Evolutionary conservation across 2,329 filamentous ascomycete species (phyloP), one percentile per base, ranked within the genome.

Genomic region (Neopestalotiopsis sp.): DNA sequence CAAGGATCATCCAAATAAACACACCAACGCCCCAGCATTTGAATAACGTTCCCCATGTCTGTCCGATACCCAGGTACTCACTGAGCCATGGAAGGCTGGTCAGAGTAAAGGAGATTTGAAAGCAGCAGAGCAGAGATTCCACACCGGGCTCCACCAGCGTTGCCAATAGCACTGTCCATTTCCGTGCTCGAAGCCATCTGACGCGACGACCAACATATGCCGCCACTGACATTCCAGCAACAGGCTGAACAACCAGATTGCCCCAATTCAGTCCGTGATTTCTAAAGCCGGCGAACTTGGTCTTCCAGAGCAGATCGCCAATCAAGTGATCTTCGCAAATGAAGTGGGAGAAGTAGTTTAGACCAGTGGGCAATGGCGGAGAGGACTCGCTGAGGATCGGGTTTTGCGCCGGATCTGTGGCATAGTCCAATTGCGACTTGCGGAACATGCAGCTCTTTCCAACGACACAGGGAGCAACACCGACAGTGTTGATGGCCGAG

Each of bases 361-460:
- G 91, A 0, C 96, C 97, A 0, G 78, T 78, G 82, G 90, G 78
- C 73, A 86, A 79, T 75, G 83, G 69, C 67, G 80, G 73, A 75
- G 82, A 75, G 59, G 78, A 74, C 71, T 79, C 76, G 38, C 75
- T 71, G 73, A 84, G 79, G 71, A 82, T 74, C 32, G 82, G 84
- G 74, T 85, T 86, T 72, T 76, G 80, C 66, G 78, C 64, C 45
- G 87, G 79, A 76, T 87, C 80, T 40, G 90, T 91, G 9, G 96
- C 88, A 72, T 88, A 87, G 80, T 98, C 89, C 45, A 99, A 89
- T 76, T 99, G 95, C 0, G 94, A 93, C 71, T 92, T 93, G 69
- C 96, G 92, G 82, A 98, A 99, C 95, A 99, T 98, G 82, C 97
- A 98, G 76, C 94, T 97, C 83, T 99, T 99, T 65, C 96, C 96